A percentile compares a stretch with the other conserved stretches of the same genome.
These are phyloP conservation scores for Ophiostoma himal-ulmi DNA, from an alignment of 2,329 filamentous ascomycete species.

Conservation along the genomic window DNA sequence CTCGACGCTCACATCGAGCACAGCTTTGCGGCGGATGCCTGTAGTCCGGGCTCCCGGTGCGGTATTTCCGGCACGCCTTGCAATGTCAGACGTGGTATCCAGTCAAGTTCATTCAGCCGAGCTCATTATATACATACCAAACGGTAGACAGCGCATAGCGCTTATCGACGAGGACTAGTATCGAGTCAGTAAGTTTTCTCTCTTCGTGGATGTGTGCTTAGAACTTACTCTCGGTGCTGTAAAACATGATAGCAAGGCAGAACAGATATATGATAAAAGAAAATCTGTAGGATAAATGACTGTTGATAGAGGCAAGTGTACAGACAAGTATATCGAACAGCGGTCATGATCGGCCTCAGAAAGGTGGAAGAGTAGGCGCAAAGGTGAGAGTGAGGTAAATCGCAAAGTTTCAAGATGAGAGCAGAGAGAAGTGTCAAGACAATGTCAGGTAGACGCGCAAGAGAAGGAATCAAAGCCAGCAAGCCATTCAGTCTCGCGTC, in stretches of 20 bases:
- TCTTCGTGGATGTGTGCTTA: background rate
- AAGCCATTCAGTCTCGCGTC: background rate
- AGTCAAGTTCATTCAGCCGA: background rate
- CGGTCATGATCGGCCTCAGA: background rate
- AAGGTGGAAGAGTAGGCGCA: background rate
- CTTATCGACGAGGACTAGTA: slow-evolving; percentile 69
- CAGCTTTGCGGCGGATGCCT: slow-evolving; percentile 76
- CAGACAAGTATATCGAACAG: background rate
- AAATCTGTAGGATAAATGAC: background rate
- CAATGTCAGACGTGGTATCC: background rate
- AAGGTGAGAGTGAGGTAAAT: background rate
- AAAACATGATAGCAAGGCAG: slow-evolving; percentile 36
- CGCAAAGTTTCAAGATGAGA: background rate
- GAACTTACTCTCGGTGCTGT: slow-evolving; percentile 9
- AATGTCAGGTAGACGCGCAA: background rate
- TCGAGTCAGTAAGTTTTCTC: background rate
- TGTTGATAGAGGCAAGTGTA: background rate
- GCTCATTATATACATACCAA: slow-evolving; percentile 57
- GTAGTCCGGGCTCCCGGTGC: slow-evolving; percentile 65
- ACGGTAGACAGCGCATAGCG: slow-evolving; percentile 92
- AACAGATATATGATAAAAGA: background rate
- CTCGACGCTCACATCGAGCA: slow-evolving; percentile 78
- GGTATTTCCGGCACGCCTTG: slow-evolving; percentile 85
- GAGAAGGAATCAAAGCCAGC: background rate
- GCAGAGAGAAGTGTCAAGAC: background rate